Base-by-base conservation (phyloP, 2,329 filamentous ascomycete genomes). In the Neobulgaria alba region DNA sequence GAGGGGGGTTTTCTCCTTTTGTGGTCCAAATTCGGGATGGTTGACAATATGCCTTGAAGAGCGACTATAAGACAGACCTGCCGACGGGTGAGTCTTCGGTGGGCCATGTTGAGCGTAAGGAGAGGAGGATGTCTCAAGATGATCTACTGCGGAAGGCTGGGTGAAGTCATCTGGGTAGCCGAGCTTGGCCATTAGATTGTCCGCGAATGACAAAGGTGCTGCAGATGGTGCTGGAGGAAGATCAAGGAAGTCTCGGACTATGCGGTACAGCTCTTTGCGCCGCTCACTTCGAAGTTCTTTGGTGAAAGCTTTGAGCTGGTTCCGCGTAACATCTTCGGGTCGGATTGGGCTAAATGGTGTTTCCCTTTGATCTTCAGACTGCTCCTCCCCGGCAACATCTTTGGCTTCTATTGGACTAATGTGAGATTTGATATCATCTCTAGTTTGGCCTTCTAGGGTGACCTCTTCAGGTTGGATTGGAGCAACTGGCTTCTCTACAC, bases 51-150 rank as follows among this genome's bases (percentile, higher is more conserved):
- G 64, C 16, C 72, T 64, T 40, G 68, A 65, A 10, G 72, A 73
- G 36, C 74, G 69, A 3, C 73, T 62, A 56, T 83, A 82, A 10
- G 73, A 72, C 4, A 83, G 63, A 47, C 79, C 79, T 3, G 74
- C 78, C 3, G 74, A 78, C 2, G 79, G 78, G 58, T 83, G 79
- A 5, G 79, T 82, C 43, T 69, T 71, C 1, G 75, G 73, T 15
- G 73, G 73, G 2, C 71, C 72, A 19, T 57, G 57, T 21, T 58
- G 53, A 23, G 62, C 62, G 51, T 72, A 73, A 42, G 65, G 63
- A 8, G 61, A 60, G 7, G 34, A 44, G 5, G 67, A 60, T 4
- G 36, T 23, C 5, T 36, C 18, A 7, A 26, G 7, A 57, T 58
- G 34, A 62, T 46, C 34, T 59, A 61, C 34, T 54, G 29, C 14